Conservation (phyloP, 768 basidiomycete genomes). For the Russula foetens region DNA sequence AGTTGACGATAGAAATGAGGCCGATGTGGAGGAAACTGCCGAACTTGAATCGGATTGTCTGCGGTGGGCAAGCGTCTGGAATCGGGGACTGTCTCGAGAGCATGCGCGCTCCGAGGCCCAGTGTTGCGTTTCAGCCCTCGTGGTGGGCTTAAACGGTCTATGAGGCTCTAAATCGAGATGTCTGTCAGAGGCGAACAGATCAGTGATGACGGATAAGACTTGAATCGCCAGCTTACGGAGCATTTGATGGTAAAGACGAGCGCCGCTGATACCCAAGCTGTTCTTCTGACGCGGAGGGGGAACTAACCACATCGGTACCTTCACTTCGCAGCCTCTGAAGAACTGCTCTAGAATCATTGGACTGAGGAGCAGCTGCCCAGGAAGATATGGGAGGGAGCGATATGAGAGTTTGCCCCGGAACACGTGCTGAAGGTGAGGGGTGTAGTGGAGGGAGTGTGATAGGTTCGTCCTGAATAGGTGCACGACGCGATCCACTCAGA, state of each 20-base stretch:
- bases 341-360: conserved; percentile 16
- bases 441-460: conserved; percentile 38
- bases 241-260: conserved; percentile 7
- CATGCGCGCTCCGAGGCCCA: conserved; percentile 14
- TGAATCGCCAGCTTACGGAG: not conserved
- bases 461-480: conserved; percentile 27
- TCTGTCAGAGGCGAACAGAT: not conserved
- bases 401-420: conserved; percentile 34
- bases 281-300: not conserved
- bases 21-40: conserved; percentile 16
- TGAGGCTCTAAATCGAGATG: not conserved
- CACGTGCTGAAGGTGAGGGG: conserved; percentile 26
- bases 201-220: not conserved
- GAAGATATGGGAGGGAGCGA: conserved; percentile 58
- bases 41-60: conserved; percentile 14
- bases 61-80: conserved; percentile 5
- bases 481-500: conserved; percentile 12
- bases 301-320: not conserved
- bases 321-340: conserved; percentile 16
- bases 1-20: conserved; percentile 17
- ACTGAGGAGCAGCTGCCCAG: conserved; percentile 7
- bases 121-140: conserved; percentile 7
- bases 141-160: not conserved
- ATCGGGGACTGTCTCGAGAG: not conserved
- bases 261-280: conserved; percentile 4